Evolutionary conservation across 306 rosid genomes (phyloP).

Genomic region (Rubus idaeus): DNA sequence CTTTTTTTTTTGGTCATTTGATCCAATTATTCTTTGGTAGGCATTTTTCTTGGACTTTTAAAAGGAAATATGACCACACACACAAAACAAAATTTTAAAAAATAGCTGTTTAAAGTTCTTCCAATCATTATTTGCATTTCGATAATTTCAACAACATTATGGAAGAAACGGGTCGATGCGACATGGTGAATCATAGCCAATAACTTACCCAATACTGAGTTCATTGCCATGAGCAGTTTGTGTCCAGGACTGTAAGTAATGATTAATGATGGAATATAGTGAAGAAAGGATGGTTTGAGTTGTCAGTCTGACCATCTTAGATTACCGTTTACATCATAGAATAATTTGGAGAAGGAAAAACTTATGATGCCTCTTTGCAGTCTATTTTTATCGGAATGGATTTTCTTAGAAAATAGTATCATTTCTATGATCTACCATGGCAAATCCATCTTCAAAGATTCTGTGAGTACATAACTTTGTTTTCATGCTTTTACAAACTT

Average conservation of each 20-base stretch:
- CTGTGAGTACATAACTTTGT: background rate
- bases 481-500: background rate
- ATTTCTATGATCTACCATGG: background rate
- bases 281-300: background rate
- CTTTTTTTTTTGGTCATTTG: too few species aligned
- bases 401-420: background rate
- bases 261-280: background rate
- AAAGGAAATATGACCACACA: background rate
- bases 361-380: background rate
- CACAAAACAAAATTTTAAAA: too few species aligned
- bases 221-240: background rate
- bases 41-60: too few species aligned
- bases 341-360: background rate
- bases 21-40: too few species aligned
- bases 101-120: background rate
- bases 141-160: background rate
- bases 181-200: too few species aligned
- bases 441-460: background rate
- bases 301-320: background rate
- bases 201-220: background rate
- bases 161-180: background rate
- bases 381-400: background rate
- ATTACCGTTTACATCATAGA: background rate
- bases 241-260: background rate
- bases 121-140: background rate